Percentiles rank a stretch among this genome's conserved stretches.
Evolutionary conservation across 371 early-diverging fungal species (phyloP).

Genomic region (Thermomucor indicae-seudaticae): DNA sequence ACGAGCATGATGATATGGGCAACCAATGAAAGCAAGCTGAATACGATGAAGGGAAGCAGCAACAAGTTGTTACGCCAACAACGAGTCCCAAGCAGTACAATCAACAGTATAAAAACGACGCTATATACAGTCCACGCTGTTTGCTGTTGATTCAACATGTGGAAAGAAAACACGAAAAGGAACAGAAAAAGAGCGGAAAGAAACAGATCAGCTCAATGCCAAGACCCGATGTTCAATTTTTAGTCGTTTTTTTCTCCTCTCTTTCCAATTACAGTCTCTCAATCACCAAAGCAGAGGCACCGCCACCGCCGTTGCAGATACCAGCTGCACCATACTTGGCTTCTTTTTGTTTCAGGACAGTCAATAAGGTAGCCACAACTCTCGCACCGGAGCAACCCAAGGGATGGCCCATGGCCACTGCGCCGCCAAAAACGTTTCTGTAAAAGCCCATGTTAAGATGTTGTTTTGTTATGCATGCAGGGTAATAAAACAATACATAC

Average conservation of each 20-base stretch:
- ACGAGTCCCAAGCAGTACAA: constrained; percentile 9
- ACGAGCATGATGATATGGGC: constrained; percentile 8
- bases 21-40: constrained; percentile 4
- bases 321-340: constrained; percentile 88
- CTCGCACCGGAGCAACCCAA: constrained; percentile 96
- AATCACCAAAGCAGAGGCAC: constrained; percentile 88
- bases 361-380: constrained; percentile 82
- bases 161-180: background rate
- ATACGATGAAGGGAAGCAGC: constrained; percentile 23
- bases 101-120: constrained; percentile 13
- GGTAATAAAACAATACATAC: constrained; percentile 10
- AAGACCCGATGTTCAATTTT: background rate
- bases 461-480: background rate
- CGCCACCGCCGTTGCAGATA: constrained; percentile 96
- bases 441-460: background rate
- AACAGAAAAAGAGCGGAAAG: background rate
- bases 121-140: constrained; percentile 28
- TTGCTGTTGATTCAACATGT: constrained; percentile 24
- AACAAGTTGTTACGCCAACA: constrained; percentile 18
- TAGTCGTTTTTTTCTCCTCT: too few relatives aligned
- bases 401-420: constrained; percentile 97
- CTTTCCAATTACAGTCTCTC: constrained; percentile 54
- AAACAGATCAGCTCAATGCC: background rate
- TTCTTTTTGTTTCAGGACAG: constrained; percentile 63
- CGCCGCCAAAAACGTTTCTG: constrained; percentile 91